Evolutionary conservation across 768 basidiomycete genomes (phyloP), one percentile per base, ranked within the genome.

Genomic region (Suillus spraguei): DNA sequence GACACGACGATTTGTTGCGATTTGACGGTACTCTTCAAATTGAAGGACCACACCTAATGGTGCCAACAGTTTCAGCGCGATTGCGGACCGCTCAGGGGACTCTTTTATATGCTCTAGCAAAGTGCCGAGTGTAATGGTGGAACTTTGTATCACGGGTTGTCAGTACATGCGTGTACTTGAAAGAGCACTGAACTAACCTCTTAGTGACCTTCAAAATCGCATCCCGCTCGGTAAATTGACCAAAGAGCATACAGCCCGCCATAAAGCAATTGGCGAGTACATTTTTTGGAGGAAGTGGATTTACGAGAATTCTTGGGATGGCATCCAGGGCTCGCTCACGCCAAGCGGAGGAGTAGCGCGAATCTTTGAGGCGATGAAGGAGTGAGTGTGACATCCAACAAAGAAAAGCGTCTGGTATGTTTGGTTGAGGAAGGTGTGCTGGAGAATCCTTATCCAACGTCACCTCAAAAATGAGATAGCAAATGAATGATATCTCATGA

Each of bases 191-290:
- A 28, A 33, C 61, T 1, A 8, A 64, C 64, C 64, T 64, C 22
- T 64, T 64, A 17, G 38, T 46, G 16, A 62, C 60, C 38, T 47
- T 38, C 16, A 56, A 33, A 35, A 55, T 17, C 8, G 61, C 64
- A 20, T 55, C 33, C 11, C 42, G 42, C 3, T 42, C 61, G 22
- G 56, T 49, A 24, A 38, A 22, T 62, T 33, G 32, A 28, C 44
- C 64, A 8, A 64, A 32, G 33, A 64, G 50, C 50, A 64, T 39
- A 33, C 49, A 36, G 14, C 52, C 36, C 4, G 64, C 33, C 20
- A 64, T 24, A 42, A 64, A 38, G 16, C 64, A 64, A 52, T 64
- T 59, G 17, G 64, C 64, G 22, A 64, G 54, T 32, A 62, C 32
- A 16, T 28, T 42, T 16, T 38, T 54, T 0, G 61, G 42, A 35